Evolutionary conservation across 306 rosid species (phyloP).

Genomic region (Ziziphus jujuba): DNA sequence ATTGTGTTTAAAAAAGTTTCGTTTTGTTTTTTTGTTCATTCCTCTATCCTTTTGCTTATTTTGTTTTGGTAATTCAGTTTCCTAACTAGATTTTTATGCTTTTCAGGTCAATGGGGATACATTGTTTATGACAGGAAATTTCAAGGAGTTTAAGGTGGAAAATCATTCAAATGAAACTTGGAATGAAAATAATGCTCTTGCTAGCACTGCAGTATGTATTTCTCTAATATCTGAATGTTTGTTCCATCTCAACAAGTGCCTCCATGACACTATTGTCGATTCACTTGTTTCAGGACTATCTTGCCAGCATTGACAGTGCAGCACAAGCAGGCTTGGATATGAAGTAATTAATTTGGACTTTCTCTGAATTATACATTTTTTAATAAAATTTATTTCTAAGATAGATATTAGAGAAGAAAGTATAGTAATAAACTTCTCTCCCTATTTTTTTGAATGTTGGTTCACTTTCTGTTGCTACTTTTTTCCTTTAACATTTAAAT

Average conservation of each 20-base stretch:
- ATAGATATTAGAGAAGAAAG: not conserved
- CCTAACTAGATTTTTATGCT: slow-evolving; percentile 7
- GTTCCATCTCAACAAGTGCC: slow-evolving; percentile 16
- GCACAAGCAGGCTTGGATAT: slow-evolving; percentile 67
- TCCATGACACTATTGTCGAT: slow-evolving; percentile 27
- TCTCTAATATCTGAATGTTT: slow-evolving; percentile 9
- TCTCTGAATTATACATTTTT: slow-evolving; percentile 14
- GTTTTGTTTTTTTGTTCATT: not conserved
- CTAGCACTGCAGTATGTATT: slow-evolving; percentile 84
- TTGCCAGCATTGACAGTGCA: slow-evolving; percentile 82
- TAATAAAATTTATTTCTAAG: not conserved
- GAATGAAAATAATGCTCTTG: slow-evolving; percentile 77
- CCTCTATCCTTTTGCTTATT: not conserved
- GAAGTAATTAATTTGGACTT: slow-evolving; percentile 57
- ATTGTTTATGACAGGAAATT: slow-evolving; percentile 84
- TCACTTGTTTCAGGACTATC: slow-evolving; percentile 72
- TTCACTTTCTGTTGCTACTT: not conserved
- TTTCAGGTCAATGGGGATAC: slow-evolving; percentile 95
- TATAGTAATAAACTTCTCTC: not conserved
- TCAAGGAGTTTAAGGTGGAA: slow-evolving; percentile 89
- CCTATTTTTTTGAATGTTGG: not conserved
- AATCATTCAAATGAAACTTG: slow-evolving; percentile 59
- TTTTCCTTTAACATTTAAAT: too few species aligned
- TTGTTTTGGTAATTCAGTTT: not conserved
- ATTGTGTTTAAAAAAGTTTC: not conserved